These are phyloP conservation scores for Filosporella fistucella DNA, from an alignment of 495 filamentous ascomycete genomes.

Conservation along the genomic window DNA sequence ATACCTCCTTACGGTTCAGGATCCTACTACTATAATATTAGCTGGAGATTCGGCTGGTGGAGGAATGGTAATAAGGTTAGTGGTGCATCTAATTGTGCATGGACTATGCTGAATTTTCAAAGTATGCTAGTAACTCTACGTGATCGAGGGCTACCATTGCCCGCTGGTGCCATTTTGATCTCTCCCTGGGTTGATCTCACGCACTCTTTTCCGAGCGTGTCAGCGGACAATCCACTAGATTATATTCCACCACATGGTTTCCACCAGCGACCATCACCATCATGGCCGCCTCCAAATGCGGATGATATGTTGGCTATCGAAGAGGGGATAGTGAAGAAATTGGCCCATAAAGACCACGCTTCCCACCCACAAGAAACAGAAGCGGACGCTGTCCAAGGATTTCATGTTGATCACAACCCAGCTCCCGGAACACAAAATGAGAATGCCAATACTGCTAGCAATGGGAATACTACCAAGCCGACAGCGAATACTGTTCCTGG, in stretches of 20 bases:
- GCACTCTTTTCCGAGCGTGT: slow-evolving; percentile 89
- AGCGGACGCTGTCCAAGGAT: slow-evolving; percentile 25
- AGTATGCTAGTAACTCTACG: slow-evolving; percentile 75
- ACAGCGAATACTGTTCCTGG: slow-evolving; percentile 21
- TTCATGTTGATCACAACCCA: slow-evolving; percentile 15
- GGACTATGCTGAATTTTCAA: slow-evolving; percentile 16
- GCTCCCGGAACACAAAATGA: slow-evolving; percentile 11
- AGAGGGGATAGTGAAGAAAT: slow-evolving; percentile 19
- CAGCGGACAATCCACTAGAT: slow-evolving; percentile 65
- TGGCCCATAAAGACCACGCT: slow-evolving; percentile 7
- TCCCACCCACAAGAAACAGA: slow-evolving; percentile 15
- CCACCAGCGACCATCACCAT: slow-evolving; percentile 71
- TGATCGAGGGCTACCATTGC: slow-evolving; percentile 74
- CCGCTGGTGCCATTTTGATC: slow-evolving; percentile 85
- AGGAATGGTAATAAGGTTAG: slow-evolving; percentile 71
- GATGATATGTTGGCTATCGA: slow-evolving; percentile 48
- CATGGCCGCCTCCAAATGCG: slow-evolving; percentile 87
- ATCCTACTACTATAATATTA: slow-evolving; percentile 70
- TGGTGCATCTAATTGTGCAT: background rate
- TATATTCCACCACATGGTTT: slow-evolving; percentile 89
- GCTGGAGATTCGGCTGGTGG: slow-evolving; percentile 91
- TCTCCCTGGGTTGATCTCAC: slow-evolving; percentile 93
- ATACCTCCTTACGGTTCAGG: slow-evolving; percentile 67
- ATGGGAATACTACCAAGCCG: slow-evolving; percentile 8
- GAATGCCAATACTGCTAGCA: slow-evolving; percentile 11